Evolutionary conservation across 106 monocot genomes (phyloP).

Genomic region (Triglochin maritima): DNA sequence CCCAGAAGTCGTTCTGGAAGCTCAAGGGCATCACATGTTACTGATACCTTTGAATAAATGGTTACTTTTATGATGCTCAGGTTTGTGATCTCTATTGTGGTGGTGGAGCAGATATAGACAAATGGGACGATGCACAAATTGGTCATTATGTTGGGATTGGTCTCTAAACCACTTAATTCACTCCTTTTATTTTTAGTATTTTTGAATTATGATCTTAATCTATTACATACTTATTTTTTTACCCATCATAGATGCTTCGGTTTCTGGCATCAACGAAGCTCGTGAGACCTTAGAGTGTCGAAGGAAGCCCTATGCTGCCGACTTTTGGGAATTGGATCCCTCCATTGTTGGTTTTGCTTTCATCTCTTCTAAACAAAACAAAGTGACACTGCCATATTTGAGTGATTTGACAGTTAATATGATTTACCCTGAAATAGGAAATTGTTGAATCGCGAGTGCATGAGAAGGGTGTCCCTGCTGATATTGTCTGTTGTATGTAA

Average conservation of each 20-base stretch:
- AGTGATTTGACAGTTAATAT: neutral
- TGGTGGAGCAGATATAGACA: constrained; percentile 39
- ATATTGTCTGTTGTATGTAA: constrained; percentile 87
- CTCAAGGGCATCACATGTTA: no score
- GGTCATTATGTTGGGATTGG: constrained; percentile 84
- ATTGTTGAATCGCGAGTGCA: constrained; percentile 39
- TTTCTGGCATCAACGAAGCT: constrained; percentile 42
- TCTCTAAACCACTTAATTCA: constrained; percentile 2
- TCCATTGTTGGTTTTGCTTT: constrained; percentile 31
- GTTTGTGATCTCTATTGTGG: constrained; percentile 89
- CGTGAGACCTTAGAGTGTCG: constrained; percentile 69
- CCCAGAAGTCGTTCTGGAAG: no score
- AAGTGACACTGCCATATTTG: neutral
- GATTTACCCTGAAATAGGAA: constrained; percentile 32
- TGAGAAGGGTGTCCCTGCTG: constrained; percentile 63
- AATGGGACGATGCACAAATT: constrained; percentile 85
- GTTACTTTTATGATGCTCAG: neutral
- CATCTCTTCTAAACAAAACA: neutral
- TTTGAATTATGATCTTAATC: no score
- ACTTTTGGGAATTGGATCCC: constrained; percentile 72
- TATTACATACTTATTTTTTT: neutral
- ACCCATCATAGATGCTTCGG: constrained; percentile 31
- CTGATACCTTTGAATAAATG: no score
- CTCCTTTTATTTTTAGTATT: neutral
- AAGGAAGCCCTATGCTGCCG: constrained; percentile 61